phyloP scores from a whole-genome alignment of 2,329 filamentous ascomycete species.

The Cyclaneusma minus region DNA sequence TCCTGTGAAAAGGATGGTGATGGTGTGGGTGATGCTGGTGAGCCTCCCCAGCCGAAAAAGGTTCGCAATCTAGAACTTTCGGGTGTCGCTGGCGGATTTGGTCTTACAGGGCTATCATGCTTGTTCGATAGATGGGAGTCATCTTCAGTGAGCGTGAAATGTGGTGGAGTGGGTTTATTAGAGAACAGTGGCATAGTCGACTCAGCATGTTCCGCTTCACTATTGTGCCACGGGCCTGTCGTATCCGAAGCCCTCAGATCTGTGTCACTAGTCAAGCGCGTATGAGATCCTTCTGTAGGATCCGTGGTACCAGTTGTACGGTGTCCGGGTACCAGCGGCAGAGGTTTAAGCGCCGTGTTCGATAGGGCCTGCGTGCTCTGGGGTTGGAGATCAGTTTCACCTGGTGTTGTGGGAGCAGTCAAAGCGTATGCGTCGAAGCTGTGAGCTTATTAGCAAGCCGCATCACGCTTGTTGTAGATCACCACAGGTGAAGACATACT shows the following conservation, averaged over 20 bases:
- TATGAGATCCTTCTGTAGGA: too few species aligned
- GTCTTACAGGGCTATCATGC: slow-evolving; percentile 13
- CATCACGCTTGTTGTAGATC: too few species aligned
- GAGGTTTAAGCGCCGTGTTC: too few species aligned
- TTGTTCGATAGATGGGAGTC: slow-evolving; percentile 14
- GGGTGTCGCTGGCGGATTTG: slow-evolving; percentile 28
- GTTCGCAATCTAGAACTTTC: slow-evolving; percentile 38
- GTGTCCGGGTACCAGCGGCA: too few species aligned
- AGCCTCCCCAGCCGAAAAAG: slow-evolving; percentile 51
- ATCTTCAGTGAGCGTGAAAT: slow-evolving; percentile 10
- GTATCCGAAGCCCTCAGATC: slow-evolving; percentile 13
- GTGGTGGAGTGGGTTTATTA: slow-evolving; percentile 17
- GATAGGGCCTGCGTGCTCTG: too few species aligned
- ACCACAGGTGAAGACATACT: too few species aligned
- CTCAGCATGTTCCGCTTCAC: slow-evolving; percentile 10
- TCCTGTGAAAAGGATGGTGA: slow-evolving; percentile 31
- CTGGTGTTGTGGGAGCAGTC: too few species aligned
- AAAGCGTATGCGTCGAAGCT: too few species aligned
- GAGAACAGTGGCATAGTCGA: slow-evolving; percentile 20
- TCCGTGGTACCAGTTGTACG: too few species aligned
- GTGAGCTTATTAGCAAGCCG: too few species aligned
- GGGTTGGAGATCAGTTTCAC: too few species aligned
- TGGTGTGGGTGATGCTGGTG: slow-evolving; percentile 41
- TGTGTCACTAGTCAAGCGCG: slow-evolving; percentile 15
- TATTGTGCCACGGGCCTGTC: slow-evolving; percentile 15